A percentile compares a stretch with the other conserved stretches of the same genome.
Conservation (phyloP, 2,329 filamentous ascomycete species). For the Ambrosiella xylebori region DNA sequence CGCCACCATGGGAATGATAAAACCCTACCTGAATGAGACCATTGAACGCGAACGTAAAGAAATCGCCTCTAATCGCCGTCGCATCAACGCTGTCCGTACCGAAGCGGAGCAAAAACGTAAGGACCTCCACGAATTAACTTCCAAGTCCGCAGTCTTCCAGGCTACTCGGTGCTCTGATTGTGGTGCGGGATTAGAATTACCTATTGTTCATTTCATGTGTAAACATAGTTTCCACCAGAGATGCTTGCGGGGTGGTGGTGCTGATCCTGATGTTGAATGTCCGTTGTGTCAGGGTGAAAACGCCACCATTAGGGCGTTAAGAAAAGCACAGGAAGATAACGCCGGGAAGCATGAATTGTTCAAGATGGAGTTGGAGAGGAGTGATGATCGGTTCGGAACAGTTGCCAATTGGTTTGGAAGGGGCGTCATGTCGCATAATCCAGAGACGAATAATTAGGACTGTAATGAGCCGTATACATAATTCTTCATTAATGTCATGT, state of each 20-base stretch:
- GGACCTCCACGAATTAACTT: conserved; percentile 60
- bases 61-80: conserved; percentile 60
- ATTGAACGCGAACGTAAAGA: conserved; percentile 79
- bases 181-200: conserved; percentile 60
- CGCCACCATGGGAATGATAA: conserved; percentile 95
- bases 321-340: conserved; percentile 70
- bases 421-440: conserved; percentile 53
- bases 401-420: conserved; percentile 89
- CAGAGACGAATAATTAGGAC: neutral
- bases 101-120: conserved; percentile 67
- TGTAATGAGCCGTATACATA: neutral
- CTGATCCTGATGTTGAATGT: conserved; percentile 54
- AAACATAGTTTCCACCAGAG: conserved; percentile 93
- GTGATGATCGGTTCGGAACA: conserved; percentile 72
- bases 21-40: conserved; percentile 74
- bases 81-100: conserved; percentile 65
- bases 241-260: conserved; percentile 43
- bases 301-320: conserved; percentile 73
- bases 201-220: conserved; percentile 88
- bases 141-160: conserved; percentile 77
- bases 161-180: conserved; percentile 77
- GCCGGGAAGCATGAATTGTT: conserved; percentile 82
- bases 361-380: conserved; percentile 56
- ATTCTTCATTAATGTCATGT: no score
- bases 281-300: conserved; percentile 73